Conservation (phyloP, 306 rosid species). For the Cyamopsis tetragonoloba region DNA sequence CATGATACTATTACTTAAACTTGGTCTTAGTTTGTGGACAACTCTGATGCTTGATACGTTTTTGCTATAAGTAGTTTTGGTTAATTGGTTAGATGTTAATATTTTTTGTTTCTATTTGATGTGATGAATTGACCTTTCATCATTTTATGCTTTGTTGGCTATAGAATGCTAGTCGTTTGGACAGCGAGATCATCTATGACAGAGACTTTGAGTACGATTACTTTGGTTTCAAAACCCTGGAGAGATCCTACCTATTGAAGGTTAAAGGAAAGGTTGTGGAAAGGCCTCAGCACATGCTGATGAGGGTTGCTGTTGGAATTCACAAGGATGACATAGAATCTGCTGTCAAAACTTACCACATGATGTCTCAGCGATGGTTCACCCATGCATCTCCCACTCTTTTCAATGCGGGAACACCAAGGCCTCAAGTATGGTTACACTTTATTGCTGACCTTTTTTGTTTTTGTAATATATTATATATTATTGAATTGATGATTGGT, state of each 20-base stretch:
- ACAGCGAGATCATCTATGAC: conserved; percentile 95
- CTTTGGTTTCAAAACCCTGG: conserved; percentile 96
- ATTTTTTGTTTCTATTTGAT: neutral
- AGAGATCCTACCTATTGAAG: conserved; percentile 88
- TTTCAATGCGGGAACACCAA: conserved; percentile 94
- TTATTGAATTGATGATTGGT: neutral
- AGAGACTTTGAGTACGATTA: conserved; percentile 91
- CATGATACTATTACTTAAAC: too few relatives aligned
- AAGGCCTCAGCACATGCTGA: conserved; percentile 96
- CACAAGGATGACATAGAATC: conserved; percentile 88
- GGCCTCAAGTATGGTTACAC: conserved; percentile 75
- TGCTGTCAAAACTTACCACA: conserved; percentile 73
- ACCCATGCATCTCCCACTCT: conserved; percentile 98
- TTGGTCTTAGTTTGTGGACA: too few relatives aligned
- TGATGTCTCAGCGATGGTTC: conserved; percentile 98
- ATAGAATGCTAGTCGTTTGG: conserved; percentile 89
- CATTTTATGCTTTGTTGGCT: neutral
- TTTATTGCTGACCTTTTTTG: too few relatives aligned
- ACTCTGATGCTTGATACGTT: too few relatives aligned
- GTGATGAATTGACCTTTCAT: neutral
- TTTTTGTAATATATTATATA: neutral
- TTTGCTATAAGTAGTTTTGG: too few relatives aligned
- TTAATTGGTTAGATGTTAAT: too few relatives aligned
- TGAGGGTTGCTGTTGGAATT: conserved; percentile 98
- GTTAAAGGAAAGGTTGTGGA: conserved; percentile 84